A percentile compares a stretch with the other conserved stretches of the same genome.
Evolutionary conservation across 352 stramenopile genomes (phyloP).

Genomic region (Phytophthora citricola): DNA sequence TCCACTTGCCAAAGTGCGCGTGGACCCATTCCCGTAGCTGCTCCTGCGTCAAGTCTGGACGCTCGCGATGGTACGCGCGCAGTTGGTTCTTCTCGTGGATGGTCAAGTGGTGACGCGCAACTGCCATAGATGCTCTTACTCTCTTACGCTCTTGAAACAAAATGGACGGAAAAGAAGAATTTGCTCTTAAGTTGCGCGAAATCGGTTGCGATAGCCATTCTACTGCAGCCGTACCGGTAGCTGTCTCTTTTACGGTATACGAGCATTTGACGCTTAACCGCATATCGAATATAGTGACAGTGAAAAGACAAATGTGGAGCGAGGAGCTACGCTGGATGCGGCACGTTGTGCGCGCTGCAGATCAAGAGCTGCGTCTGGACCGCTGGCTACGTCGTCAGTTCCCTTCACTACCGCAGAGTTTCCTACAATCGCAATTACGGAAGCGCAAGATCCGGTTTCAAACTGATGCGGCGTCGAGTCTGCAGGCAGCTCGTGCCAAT

Average conservation of each 20-base stretch:
- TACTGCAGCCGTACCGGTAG: no score
- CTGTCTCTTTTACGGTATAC: no score
- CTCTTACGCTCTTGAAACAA: conserved; percentile 28
- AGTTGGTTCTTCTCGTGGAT: conserved; percentile 51
- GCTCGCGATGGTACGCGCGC: conserved; percentile 31
- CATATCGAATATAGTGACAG: no score
- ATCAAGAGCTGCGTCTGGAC: conserved; percentile 72
- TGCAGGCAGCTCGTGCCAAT: conserved; percentile 32
- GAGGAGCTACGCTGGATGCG: conserved; percentile 62
- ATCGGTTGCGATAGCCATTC: no score
- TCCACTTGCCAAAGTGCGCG: conserved; percentile 40
- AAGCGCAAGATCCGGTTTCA: conserved; percentile 73
- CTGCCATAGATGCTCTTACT: conserved; percentile 16
- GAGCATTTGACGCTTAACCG: no score
- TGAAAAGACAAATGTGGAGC: conserved; percentile 31
- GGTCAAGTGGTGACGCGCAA: conserved; percentile 43
- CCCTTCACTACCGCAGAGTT: conserved; percentile 54
- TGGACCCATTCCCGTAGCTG: conserved; percentile 48
- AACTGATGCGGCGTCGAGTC: not conserved
- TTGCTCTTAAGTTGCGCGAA: no score
- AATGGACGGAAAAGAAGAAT: no score
- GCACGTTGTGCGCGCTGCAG: conserved; percentile 44
- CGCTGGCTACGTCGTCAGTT: conserved; percentile 71
- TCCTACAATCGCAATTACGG: conserved; percentile 68
- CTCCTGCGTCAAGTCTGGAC: conserved; percentile 44